Conservation (phyloP, 2,329 filamentous ascomycete species). For the Colletotrichum chlorophyti region DNA sequence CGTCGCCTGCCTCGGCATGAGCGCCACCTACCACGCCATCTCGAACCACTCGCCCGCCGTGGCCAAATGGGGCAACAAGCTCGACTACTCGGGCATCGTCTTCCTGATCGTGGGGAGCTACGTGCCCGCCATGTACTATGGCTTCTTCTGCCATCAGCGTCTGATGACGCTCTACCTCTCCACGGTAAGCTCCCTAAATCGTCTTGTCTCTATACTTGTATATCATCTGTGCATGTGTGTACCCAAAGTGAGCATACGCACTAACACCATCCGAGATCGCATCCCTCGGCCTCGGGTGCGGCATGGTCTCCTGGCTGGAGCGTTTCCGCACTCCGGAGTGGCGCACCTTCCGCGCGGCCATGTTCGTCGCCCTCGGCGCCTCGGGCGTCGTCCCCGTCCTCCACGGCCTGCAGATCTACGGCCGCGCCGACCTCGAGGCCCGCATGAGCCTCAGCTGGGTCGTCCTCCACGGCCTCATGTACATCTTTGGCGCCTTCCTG, state of each 20-base stretch:
- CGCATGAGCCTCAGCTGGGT: constrained; percentile 85
- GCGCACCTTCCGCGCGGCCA: constrained; percentile 83
- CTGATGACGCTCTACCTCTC: constrained; percentile 76
- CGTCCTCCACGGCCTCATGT: constrained; percentile 79
- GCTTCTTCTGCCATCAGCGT: constrained; percentile 73
- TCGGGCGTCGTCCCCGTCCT: constrained; percentile 84
- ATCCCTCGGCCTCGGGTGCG: constrained; percentile 77
- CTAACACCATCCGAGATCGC: constrained; percentile 67
- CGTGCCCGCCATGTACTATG: constrained; percentile 87
- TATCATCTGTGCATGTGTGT: not conserved
- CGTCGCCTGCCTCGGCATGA: constrained; percentile 77
- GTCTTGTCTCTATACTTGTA: constrained; percentile 39
- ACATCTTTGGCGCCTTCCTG: constrained; percentile 83
- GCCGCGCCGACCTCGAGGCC: constrained; percentile 68
- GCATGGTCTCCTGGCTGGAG: constrained; percentile 78
- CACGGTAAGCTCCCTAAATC: too few relatives aligned
- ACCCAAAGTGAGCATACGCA: too few relatives aligned
- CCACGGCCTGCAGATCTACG: constrained; percentile 75
- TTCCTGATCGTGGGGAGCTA: constrained; percentile 91
- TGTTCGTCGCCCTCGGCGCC: constrained; percentile 89
- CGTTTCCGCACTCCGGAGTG: constrained; percentile 83
- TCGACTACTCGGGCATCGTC: constrained; percentile 96
- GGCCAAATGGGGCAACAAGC: constrained; percentile 84
- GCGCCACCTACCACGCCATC: constrained; percentile 83
- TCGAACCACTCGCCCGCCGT: constrained; percentile 83